These are phyloP conservation scores for Ricinus communis DNA, from an alignment of 345 rosid genomes.

Conservation along the genomic window DNA sequence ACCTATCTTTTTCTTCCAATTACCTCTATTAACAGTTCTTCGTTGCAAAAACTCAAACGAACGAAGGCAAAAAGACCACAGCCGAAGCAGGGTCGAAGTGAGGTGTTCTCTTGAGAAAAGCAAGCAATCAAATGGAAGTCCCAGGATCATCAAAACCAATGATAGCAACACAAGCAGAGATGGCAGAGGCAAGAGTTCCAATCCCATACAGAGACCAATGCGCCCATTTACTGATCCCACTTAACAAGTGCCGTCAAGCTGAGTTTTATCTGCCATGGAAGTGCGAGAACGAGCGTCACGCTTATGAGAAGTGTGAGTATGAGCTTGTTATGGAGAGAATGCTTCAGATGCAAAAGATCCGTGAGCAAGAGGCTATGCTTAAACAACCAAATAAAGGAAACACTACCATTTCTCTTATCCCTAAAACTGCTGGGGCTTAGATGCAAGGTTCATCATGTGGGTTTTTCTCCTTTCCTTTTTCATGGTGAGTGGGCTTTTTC, in stretches of 20 bases:
- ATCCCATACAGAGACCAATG: constrained; percentile 90
- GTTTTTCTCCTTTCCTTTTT: background rate
- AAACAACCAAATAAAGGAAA: constrained; percentile 45
- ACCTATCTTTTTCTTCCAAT: too few relatives aligned
- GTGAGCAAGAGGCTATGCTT: constrained; percentile 64
- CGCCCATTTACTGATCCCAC: constrained; percentile 91
- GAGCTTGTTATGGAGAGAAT: constrained; percentile 99
- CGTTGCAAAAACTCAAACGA: too few relatives aligned
- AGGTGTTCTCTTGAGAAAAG: too few relatives aligned
- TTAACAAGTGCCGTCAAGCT: constrained; percentile 92
- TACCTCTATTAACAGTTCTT: too few relatives aligned
- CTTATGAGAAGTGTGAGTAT: constrained; percentile 95
- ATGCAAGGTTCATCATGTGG: background rate
- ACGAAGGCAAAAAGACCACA: background rate
- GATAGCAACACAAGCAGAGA: constrained; percentile 94
- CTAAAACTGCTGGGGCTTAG: constrained; percentile 84
- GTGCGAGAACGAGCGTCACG: constrained; percentile 90
- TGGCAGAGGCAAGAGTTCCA: constrained; percentile 82
- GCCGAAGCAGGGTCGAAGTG: too few relatives aligned
- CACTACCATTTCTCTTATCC: constrained; percentile 67
- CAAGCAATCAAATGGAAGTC: constrained; percentile 46
- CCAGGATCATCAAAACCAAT: constrained; percentile 94
- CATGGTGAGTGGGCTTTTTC: constrained; percentile 1
- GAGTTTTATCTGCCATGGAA: constrained; percentile 98
- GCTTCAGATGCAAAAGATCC: constrained; percentile 99